Base-by-base conservation (phyloP, 2,329 filamentous ascomycete species). In the Gaeumannomyces sp. region DNA sequence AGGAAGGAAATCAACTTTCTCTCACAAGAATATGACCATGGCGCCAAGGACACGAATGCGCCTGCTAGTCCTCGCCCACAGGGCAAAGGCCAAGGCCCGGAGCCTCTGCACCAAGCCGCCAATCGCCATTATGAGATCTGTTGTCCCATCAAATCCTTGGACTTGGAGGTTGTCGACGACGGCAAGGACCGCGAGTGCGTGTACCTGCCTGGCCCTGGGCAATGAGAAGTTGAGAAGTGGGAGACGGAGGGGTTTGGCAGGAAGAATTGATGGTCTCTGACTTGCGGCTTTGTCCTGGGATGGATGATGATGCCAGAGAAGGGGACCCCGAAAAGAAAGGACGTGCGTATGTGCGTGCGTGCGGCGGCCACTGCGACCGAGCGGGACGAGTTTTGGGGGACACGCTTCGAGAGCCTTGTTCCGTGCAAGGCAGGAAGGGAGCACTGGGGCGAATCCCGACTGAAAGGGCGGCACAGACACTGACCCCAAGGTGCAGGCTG, bases 41-140 rank as follows among this genome's bases (percentile, higher is more conserved):
- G 68, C 69, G 53, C 70, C 70, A 22, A 70, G 65, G 11, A 75
- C 59, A 58, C 73, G 72, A 69, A 77, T 75, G 11, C 76, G 74
- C 56, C 74, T 72, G 19, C 72, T 74, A 3, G 72, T 77, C 65
- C 70, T 71, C 22, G 70, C 67, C 76, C 76, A 78, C 56, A 71
- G 61, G 31, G 71, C 69, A 27, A 71, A 38, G 8, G 64, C 58
- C 25, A 75, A 64, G 29, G 64, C 64, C 59, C 70, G 71, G 14
- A 68, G 45, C 61, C 71, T 69, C 45, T 67, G 66, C 67, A 67
- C 69, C 59, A 70, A 35, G 27, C 69, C 35, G 60, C 38, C 35
- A 45, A 53, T 66, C 29, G 63, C 68, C 45, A 65, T 67, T 53
- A 71, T 71, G 62, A 68, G 68, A 50, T 62, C 60, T 64, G 38